Evolutionary conservation across 495 filamentous ascomycete species (phyloP).

Genomic region (Saxophila tyrrhenica): DNA sequence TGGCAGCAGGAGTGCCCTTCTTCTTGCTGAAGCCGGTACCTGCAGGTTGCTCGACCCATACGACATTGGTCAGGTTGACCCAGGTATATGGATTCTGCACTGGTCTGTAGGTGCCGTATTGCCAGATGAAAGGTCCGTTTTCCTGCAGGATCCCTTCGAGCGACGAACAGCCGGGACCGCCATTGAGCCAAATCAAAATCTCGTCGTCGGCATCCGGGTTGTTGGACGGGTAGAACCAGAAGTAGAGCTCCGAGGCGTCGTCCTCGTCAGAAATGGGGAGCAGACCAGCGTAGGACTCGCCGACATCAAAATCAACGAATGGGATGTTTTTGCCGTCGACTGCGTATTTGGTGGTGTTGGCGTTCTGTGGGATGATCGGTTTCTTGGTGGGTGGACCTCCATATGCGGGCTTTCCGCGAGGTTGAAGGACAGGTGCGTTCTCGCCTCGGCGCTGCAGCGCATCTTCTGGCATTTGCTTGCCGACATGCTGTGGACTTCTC

Average conservation of each 20-base stretch:
- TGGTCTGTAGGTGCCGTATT: conserved; percentile 30
- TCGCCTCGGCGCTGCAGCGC: conserved; percentile 1
- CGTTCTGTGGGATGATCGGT: conserved; percentile 27
- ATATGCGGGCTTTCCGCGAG: conserved; percentile 6
- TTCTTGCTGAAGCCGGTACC: conserved; percentile 38
- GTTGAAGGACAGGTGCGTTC: background rate
- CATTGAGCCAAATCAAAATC: conserved; percentile 33
- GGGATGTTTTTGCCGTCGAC: conserved; percentile 32
- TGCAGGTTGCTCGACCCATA: conserved; percentile 27
- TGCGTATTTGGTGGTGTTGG: conserved; percentile 28
- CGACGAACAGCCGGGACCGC: conserved; percentile 28
- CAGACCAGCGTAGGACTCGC: conserved; percentile 33
- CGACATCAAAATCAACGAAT: conserved; percentile 33
- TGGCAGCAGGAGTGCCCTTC: conserved; percentile 40
- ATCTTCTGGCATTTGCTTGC: conserved; percentile 12
- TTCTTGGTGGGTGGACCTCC: conserved; percentile 11
- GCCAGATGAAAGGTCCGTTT: conserved; percentile 32
- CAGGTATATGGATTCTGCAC: conserved; percentile 21
- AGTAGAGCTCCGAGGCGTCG: conserved; percentile 29
- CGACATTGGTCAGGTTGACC: conserved; percentile 22
- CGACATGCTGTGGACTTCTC: conserved; percentile 21
- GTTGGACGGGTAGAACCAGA: conserved; percentile 32
- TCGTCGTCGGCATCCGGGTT: conserved; percentile 25
- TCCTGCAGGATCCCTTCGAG: conserved; percentile 33
- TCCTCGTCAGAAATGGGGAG: conserved; percentile 26